These are phyloP conservation scores for Vicia sativa DNA, from an alignment of 306 rosid species.

Conservation along the genomic window DNA sequence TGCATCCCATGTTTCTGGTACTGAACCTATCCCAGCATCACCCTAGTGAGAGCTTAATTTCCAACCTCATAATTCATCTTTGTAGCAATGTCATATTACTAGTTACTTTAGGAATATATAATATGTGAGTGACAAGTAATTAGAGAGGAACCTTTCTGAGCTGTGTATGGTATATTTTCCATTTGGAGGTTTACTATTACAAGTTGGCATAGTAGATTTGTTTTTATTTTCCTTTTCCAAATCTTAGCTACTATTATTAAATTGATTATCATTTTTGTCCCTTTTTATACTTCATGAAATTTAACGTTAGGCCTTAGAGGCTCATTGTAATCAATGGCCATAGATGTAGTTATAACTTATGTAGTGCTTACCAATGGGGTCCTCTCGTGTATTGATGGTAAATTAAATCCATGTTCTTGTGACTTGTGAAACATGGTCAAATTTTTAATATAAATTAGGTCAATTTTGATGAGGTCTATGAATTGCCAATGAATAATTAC, in stretches of 20 bases:
- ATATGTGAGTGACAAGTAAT: slow-evolving; percentile 47
- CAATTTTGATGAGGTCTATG: background rate
- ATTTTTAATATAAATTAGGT: background rate
- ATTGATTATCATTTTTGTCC: background rate
- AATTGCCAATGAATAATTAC: background rate
- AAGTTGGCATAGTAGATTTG: slow-evolving; percentile 33
- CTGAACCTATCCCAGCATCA: slow-evolving; percentile 67
- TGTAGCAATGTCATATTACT: slow-evolving; percentile 56
- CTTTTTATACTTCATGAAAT: background rate
- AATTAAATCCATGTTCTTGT: background rate
- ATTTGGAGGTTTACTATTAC: slow-evolving; percentile 43
- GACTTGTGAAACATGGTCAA: background rate
- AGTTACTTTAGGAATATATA: slow-evolving; percentile 62
- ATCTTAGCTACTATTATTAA: background rate
- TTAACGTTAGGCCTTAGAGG: background rate
- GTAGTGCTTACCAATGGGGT: background rate
- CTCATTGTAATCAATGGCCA: background rate
- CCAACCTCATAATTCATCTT: slow-evolving; percentile 44
- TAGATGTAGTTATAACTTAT: too few species aligned
- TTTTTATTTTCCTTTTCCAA: slow-evolving; percentile 1
- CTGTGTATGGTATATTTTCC: slow-evolving; percentile 47
- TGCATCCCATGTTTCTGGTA: slow-evolving; percentile 75
- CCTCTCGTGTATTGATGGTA: background rate
- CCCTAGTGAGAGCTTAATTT: slow-evolving; percentile 53
- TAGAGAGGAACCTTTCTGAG: slow-evolving; percentile 41